phyloP scores from a whole-genome alignment of 2,329 filamentous ascomycete species.

The Scytalidium sp. region DNA sequence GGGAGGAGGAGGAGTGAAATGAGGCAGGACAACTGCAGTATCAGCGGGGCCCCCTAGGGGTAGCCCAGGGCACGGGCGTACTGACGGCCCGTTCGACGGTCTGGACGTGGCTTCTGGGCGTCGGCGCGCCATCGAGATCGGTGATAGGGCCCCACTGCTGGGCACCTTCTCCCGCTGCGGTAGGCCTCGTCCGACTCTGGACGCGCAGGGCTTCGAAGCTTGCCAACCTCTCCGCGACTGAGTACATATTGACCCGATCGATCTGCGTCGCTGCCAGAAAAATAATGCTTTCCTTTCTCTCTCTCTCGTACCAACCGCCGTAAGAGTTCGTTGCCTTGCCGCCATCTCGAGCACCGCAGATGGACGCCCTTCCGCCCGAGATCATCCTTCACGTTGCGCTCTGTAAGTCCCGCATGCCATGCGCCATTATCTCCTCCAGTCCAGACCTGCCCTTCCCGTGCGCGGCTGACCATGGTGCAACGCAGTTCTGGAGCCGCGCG shows the following conservation, averaged over 20 bases:
- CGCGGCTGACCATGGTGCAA: slow-evolving; percentile 1
- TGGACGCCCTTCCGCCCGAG: slow-evolving; percentile 26
- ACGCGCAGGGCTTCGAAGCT: not conserved
- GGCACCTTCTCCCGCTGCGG: not conserved
- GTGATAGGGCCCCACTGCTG: not conserved
- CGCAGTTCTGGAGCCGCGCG: slow-evolving; percentile 59
- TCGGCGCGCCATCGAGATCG: not conserved
- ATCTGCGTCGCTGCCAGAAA: not conserved
- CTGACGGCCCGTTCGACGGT: not conserved
- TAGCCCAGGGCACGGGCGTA: not conserved
- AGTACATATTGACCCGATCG: too few relatives aligned
- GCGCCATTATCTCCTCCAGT: not conserved
- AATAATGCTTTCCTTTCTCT: not conserved
- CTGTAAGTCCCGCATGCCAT: slow-evolving; percentile 14
- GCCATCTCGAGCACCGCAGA: not conserved
- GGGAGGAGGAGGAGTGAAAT: not conserved
- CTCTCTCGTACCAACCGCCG: not conserved
- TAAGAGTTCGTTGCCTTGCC: not conserved
- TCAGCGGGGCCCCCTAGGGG: not conserved
- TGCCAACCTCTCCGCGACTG: not conserved
- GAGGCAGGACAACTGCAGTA: not conserved
- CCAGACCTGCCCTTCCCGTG: too few relatives aligned
- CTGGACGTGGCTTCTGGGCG: not conserved
- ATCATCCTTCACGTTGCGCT: slow-evolving; percentile 24
- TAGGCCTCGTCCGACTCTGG: not conserved